A percentile compares a stretch with the other conserved stretches of the same genome.
phyloP scores from a whole-genome alignment of 108 stramenopile species.

The Cylindrotheca fusiformis region DNA sequence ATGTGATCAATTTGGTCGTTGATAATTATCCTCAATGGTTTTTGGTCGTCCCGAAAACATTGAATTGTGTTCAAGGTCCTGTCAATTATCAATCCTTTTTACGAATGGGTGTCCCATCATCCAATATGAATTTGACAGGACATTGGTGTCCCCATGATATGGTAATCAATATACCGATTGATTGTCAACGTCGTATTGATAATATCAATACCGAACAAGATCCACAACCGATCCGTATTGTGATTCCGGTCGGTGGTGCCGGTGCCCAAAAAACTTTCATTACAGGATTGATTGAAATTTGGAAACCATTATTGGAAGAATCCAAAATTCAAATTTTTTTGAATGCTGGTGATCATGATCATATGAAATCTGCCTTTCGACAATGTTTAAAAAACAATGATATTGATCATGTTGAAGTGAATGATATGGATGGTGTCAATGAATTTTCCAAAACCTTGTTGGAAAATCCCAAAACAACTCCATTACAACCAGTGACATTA shows the following conservation, averaged over 20 bases:
- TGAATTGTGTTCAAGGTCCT: conserved; percentile 88
- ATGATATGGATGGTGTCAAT: conserved; percentile 54
- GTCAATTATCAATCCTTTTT: conserved; percentile 84
- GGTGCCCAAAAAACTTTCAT: conserved; percentile 90
- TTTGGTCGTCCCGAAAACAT: conserved; percentile 78
- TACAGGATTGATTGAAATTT: conserved; percentile 53
- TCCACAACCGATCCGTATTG: conserved; percentile 63
- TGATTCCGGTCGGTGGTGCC: conserved; percentile 91
- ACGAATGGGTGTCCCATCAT: conserved; percentile 71
- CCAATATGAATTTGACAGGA: conserved; percentile 61
- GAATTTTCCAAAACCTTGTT: conserved; percentile 65
- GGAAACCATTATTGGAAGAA: conserved; percentile 54
- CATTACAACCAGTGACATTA: conserved; percentile 59
- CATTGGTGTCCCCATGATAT: conserved; percentile 87
- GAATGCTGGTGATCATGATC: conserved; percentile 90
- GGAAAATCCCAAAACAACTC: conserved; percentile 36
- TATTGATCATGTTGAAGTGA: conserved; percentile 65
- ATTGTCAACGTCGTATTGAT: conserved; percentile 60
- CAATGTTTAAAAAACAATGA: conserved; percentile 57
- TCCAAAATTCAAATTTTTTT: conserved; percentile 82
- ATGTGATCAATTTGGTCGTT: conserved; percentile 88
- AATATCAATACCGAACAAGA: conserved; percentile 28
- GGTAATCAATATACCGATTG: conserved; percentile 68
- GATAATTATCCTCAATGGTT: conserved; percentile 93
- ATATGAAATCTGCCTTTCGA: conserved; percentile 81